These are phyloP conservation scores for Gonium pectorale DNA, from an alignment of 139 green algal species.

Conservation along the genomic window DNA sequence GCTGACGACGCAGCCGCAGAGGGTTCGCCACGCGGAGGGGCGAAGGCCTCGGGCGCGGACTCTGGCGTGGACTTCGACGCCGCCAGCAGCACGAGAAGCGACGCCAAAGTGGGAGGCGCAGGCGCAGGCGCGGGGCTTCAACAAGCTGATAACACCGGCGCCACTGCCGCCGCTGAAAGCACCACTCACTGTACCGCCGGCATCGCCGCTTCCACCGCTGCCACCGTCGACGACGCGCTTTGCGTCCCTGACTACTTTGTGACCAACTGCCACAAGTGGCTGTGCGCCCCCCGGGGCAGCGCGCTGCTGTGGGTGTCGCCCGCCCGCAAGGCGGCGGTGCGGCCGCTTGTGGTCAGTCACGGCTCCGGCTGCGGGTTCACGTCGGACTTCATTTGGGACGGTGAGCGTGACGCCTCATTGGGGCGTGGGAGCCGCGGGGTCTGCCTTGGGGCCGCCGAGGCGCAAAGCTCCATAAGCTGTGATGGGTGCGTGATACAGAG, in stretches of 20 bases:
- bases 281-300: constrained; percentile 67
- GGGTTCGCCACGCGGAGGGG: too few species aligned
- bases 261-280: constrained; percentile 80
- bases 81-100: too few species aligned
- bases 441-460: too few species aligned
- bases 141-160: too few species aligned
- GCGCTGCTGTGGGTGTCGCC: constrained; percentile 69
- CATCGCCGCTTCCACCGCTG: background rate
- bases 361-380: constrained; percentile 68
- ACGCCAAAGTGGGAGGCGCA: background rate
- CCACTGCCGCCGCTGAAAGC: background rate
- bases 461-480: too few species aligned
- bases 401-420: constrained; percentile 21
- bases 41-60: too few species aligned
- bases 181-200: too few species aligned
- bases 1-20: too few species aligned
- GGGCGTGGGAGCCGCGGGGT: background rate
- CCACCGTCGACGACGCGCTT: background rate
- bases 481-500: too few species aligned
- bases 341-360: constrained; percentile 70
- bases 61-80: too few species aligned
- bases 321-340: constrained; percentile 43
- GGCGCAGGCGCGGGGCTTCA: too few species aligned
- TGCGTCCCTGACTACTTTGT: constrained; percentile 65
- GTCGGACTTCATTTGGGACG: constrained; percentile 80